Evolutionary conservation across 495 filamentous ascomycete species (phyloP), one percentile per base, ranked within the genome.

Genomic region (Halenospora varia): DNA sequence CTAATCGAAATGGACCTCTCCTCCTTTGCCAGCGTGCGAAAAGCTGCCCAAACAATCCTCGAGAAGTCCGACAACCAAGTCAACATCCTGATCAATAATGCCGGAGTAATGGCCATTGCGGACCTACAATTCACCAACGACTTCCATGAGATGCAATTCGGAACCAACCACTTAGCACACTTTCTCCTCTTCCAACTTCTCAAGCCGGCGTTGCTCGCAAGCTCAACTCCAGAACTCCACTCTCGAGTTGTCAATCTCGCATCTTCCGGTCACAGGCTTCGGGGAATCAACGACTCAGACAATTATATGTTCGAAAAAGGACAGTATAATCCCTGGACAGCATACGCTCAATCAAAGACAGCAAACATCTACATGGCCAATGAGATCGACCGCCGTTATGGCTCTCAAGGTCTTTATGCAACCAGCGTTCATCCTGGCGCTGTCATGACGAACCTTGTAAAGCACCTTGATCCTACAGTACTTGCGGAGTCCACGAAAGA

Each of bases 141-240:
- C 11, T 83, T 85, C 25, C 83, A 82, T 63, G 86, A 90, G 62
- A 72, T 84, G 26, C 82, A 87, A 53, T 82, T 89, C 60, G 85
- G 82, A 19, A 83, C 81, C 2, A 91, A 90, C 62, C 80, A 90
- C 65, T 66, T 89, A 55, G 86, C 82, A 4, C 85, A 88, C 61
- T 82, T 80, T 29, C 74, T 88, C 10, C 72, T 91, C 24, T 83
- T 81, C 15, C 77, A 79, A 50, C 71, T 85, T 8, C 72, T 91
- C 3, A 71, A 89, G 10, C 80, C 85, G 0, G 74, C 72, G 0
- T 66, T 90, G 17, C 71, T 75, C 26, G 59, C 69, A 23, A 86
- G 83, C 1, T 74, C 76, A 20, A 62, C 62, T 10, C 49, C 66
- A 17, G 46, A 46, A 2, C 62, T 63, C 53, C 40, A 61, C 20